phyloP scores from a whole-genome alignment of 2,329 filamentous ascomycete genomes.

The Ophiosphaerella narmari region DNA sequence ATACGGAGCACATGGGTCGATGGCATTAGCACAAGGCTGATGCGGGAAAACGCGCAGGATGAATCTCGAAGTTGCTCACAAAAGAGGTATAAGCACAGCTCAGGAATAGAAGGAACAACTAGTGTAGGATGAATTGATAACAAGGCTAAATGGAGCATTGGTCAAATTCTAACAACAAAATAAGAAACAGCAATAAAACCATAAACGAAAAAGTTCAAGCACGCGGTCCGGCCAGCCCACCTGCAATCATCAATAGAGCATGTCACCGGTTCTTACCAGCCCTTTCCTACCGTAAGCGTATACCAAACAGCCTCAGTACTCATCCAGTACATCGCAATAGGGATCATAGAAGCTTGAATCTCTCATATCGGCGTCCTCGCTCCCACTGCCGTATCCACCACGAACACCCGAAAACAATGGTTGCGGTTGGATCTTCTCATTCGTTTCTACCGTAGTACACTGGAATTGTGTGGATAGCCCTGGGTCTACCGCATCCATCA shows the following conservation, averaged over 20 bases:
- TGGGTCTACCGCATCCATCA: constrained; percentile 1
- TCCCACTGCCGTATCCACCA: not conserved
- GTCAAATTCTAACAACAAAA: too few species aligned
- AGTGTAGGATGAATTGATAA: too few species aligned
- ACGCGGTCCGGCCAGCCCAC: too few species aligned
- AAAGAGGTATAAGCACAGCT: too few species aligned
- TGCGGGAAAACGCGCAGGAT: not conserved
- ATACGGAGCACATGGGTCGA: not conserved
- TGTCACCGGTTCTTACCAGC: too few species aligned
- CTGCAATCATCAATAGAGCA: too few species aligned
- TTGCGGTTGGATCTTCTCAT: constrained; percentile 4
- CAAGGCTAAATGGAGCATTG: too few species aligned
- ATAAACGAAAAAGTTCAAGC: too few species aligned
- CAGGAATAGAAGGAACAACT: too few species aligned
- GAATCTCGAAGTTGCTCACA: too few species aligned
- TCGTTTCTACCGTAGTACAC: not conserved
- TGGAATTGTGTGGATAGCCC: not conserved
- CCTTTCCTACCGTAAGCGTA: too few species aligned
- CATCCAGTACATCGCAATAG: constrained; percentile 17
- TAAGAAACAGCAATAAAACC: too few species aligned
- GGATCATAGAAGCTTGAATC: constrained; percentile 21
- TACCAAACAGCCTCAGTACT: constrained; percentile 9
- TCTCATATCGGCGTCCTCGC: not conserved
- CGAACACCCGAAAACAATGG: constrained; percentile 11
- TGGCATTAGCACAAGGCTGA: not conserved